Conservation (phyloP, 208 protist species). For the Acanthamoeba divionensis region DNA sequence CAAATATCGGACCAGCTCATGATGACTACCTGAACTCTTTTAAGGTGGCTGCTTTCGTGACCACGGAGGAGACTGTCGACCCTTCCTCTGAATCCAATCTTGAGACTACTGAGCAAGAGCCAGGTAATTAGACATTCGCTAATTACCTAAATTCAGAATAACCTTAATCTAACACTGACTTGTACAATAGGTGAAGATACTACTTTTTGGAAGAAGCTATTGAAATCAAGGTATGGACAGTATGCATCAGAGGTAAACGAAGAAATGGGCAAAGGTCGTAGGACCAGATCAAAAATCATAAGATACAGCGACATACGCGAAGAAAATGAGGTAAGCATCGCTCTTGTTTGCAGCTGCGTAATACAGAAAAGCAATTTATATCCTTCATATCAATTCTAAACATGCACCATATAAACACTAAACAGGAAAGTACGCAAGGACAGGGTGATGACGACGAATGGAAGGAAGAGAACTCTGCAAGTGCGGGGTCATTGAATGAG, state of each 20-base stretch:
- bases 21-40: slow-evolving; percentile 58
- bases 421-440: no score
- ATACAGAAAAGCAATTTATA: neutral
- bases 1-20: neutral
- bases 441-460: no score
- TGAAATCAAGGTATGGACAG: slow-evolving; percentile 15
- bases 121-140: no score
- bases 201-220: slow-evolving; percentile 52
- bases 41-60: slow-evolving; percentile 49
- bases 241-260: neutral
- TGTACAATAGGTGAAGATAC: no score
- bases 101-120: no score
- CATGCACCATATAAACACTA: no score
- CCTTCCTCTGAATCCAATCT: no score
- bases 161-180: no score
- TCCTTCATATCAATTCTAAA: neutral
- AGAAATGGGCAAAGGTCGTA: slow-evolving; percentile 34
- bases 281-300: slow-evolving; percentile 24
- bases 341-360: neutral
- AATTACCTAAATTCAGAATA: no score
- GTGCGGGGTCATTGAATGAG: no score
- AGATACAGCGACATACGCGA: slow-evolving; percentile 6
- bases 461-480: no score
- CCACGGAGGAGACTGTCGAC: no score
- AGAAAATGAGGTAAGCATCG: neutral